These are phyloP conservation scores for Venturia asperata DNA, from an alignment of 2,329 filamentous ascomycete genomes.

Conservation along the genomic window DNA sequence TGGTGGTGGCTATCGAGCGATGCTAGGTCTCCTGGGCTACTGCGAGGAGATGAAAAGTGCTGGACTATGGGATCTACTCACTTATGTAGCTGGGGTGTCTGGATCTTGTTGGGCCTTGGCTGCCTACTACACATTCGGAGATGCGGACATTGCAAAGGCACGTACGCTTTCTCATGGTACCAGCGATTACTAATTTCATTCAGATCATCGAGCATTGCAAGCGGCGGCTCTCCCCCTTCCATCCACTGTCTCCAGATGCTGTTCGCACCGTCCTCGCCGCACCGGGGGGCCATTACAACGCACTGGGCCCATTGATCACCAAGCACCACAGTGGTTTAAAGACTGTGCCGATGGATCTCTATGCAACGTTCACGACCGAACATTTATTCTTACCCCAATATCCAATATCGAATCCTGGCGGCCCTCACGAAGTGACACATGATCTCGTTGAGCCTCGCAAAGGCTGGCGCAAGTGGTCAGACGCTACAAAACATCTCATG, in stretches of 20 bases:
- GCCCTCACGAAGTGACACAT: conserved; percentile 23
- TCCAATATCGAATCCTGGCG: conserved; percentile 23
- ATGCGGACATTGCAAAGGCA: no score
- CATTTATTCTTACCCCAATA: conserved; percentile 30
- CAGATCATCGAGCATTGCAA: conserved; percentile 30
- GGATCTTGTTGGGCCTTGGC: no score
- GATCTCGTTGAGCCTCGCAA: background rate
- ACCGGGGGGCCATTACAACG: conserved; percentile 26
- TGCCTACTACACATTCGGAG: no score
- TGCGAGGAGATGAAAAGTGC: no score
- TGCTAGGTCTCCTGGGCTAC: no score
- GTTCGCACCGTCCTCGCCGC: conserved; percentile 26
- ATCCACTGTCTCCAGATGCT: conserved; percentile 29
- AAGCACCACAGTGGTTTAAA: conserved; percentile 28
- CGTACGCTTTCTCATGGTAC: no score
- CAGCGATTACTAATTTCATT: no score
- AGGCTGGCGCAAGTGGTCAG: conserved; percentile 21
- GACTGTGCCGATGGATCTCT: conserved; percentile 30
- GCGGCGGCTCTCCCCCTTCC: conserved; percentile 28
- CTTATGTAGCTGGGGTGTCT: no score
- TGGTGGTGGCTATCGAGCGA: no score
- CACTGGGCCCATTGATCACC: conserved; percentile 28
- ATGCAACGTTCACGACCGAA: conserved; percentile 28
- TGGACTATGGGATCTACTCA: no score
- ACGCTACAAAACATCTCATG: conserved; percentile 25